Base-by-base conservation (phyloP, 2,329 filamentous ascomycete species). In the Arthrobotrys iridis region DNA sequence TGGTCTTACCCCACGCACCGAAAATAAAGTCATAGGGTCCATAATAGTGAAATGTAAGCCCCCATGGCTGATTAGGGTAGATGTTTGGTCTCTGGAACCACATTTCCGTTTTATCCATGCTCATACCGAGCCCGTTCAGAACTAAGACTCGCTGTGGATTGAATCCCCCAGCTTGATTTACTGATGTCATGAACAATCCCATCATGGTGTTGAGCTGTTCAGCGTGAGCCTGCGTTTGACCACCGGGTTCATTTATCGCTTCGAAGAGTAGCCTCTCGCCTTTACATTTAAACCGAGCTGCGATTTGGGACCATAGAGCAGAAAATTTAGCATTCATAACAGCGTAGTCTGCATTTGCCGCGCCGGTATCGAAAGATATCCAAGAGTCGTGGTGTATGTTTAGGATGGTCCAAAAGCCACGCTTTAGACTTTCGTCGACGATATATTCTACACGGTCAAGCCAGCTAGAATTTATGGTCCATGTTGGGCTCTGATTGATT, bases 381-480 rank as follows among this genome's bases (percentile, higher is more conserved):
- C 84, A 87, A 7, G 84, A 86, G 77, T 89, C 87, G 70, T 89
- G 87, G 75, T 89, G 87, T 4, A 87, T 85, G 73, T 89, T 88
- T 10, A 88, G 84, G 37, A 89, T 82, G 0, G 85, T 84, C 68
- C 85, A 86, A 2, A 89, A 80, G 1, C 83, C 85, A 0, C 84
- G 82, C 1, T 83, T 81, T 0, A 86, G 83, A 4, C 87, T 84
- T 84, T 86, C 84, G 77, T 88, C 86, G 7, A 89, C 81, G 0
- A 89, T 87, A 30, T 86, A 85, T 0, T 85, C 85, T 0, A 89
- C 87, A 7, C 87, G 83, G 67, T 87, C 83, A 45, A 89, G 82
- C 87, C 87, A 89, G 0, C 80, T 81, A 0, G 84, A 78, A 75
- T 88, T 84, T 20, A 89, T 84, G 1, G 82, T 85, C 20, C 64